Evolutionary conservation across 129 eudicot species (phyloP).

Genomic region (Smallanthus sonchifolius): DNA sequence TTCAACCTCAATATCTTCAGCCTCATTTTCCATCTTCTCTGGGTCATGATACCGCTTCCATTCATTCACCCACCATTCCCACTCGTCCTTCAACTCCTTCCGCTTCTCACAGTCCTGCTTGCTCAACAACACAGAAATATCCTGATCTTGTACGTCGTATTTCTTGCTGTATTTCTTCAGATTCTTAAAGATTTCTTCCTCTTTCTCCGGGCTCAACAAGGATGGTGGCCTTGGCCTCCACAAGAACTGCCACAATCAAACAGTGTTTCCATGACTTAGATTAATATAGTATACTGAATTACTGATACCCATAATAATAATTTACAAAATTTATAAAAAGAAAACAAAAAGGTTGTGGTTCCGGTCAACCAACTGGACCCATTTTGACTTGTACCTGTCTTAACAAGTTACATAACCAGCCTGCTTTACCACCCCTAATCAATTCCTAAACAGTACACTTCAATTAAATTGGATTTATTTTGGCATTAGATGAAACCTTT

Average conservation of each 20-base stretch:
- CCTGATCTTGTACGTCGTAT: slow-evolving; percentile 81
- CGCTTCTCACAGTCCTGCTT: slow-evolving; percentile 83
- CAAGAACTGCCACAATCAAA: slow-evolving; percentile 38
- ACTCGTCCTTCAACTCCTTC: slow-evolving; percentile 65
- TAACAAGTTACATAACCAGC: too few relatives aligned
- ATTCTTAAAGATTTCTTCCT: slow-evolving; percentile 74
- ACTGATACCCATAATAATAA: neutral
- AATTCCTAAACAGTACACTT: too few relatives aligned
- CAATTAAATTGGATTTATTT: too few relatives aligned
- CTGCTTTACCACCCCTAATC: too few relatives aligned
- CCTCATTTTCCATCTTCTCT: slow-evolving; percentile 55
- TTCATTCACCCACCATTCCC: slow-evolving; percentile 63
- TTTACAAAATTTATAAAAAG: neutral
- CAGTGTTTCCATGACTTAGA: too few relatives aligned
- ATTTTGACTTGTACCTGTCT: too few relatives aligned
- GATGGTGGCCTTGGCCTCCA: slow-evolving; percentile 96
- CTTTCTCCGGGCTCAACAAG: slow-evolving; percentile 68
- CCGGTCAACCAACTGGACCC: too few relatives aligned
- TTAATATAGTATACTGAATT: too few relatives aligned
- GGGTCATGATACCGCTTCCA: slow-evolving; percentile 62
- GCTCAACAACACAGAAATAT: slow-evolving; percentile 55
- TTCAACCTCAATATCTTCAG: slow-evolving; percentile 73
- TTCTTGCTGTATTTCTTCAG: slow-evolving; percentile 77
- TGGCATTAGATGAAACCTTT: too few relatives aligned
- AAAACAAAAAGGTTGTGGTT: too few relatives aligned